These are phyloP conservation scores for Ogataea saltuana DNA, from an alignment of 805 yeast species.

Conservation along the genomic window DNA sequence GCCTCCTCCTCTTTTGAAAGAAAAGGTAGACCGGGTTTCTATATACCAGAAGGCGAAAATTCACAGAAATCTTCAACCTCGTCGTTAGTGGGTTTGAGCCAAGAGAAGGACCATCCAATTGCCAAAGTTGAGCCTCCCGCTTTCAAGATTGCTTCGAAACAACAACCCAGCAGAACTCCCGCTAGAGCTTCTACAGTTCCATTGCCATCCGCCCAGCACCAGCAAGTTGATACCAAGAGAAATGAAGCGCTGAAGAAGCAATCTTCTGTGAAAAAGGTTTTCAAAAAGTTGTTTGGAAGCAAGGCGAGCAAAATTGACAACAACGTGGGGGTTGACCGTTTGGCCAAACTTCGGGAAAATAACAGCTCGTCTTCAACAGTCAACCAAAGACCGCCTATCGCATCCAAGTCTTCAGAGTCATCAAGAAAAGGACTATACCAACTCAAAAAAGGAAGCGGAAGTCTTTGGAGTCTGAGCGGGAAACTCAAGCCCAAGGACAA, in stretches of 20 bases:
- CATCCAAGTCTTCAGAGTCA: neutral
- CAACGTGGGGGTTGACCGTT: too few relatives aligned
- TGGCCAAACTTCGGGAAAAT: too few relatives aligned
- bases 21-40: slow-evolving; percentile 4
- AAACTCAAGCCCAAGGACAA: slow-evolving; percentile 3
- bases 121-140: too few relatives aligned
- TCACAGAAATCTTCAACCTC: slow-evolving; percentile 4
- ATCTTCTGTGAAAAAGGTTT: slow-evolving; percentile 9
- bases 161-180: too few relatives aligned
- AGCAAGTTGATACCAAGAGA: too few relatives aligned
- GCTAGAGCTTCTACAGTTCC: too few relatives aligned
- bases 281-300: slow-evolving; percentile 11
- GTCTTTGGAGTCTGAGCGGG: slow-evolving; percentile 6
- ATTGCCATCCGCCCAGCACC: too few relatives aligned
- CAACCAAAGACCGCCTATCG: neutral
- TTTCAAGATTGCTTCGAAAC: too few relatives aligned
- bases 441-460: slow-evolving; percentile 4
- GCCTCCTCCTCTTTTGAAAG: neutral
- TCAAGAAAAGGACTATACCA: neutral
- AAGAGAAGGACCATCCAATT: neutral
- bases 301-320: neutral
- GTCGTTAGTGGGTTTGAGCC: neutral
- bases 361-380: neutral
- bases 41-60: slow-evolving; percentile 3
- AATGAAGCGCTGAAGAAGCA: slow-evolving; percentile 2